phyloP scores from a whole-genome alignment of 345 rosid species.

The Capsella bursapastoris region DNA sequence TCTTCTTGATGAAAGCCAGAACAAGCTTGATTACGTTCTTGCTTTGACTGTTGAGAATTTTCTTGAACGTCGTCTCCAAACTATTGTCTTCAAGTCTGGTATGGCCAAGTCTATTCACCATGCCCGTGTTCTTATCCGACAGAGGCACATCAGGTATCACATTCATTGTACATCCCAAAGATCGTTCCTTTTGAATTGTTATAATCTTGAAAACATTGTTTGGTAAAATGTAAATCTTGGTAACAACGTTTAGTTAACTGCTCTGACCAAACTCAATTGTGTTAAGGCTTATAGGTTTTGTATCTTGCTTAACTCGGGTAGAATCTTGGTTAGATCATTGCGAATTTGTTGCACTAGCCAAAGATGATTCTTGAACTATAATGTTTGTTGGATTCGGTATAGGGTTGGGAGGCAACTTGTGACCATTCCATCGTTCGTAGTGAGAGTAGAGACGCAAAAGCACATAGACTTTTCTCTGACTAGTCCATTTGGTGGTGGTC shows the following conservation, averaged over 20 bases:
- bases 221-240: not conserved
- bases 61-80: conserved; percentile 53
- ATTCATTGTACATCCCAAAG: not conserved
- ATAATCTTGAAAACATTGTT: not conserved
- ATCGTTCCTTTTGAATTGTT: not conserved
- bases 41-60: conserved; percentile 62
- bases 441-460: conserved; percentile 51
- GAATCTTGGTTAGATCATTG: not conserved
- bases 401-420: conserved; percentile 57
- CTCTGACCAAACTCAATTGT: not conserved
- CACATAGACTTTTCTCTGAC: conserved; percentile 52
- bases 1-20: conserved; percentile 61
- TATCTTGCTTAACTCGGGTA: not conserved
- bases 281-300: not conserved
- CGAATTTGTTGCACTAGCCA: not conserved
- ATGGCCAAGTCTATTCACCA: conserved; percentile 74
- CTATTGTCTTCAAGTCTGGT: conserved; percentile 55
- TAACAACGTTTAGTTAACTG: not conserved
- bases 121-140: conserved; percentile 65
- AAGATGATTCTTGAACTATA: conserved; percentile 3
- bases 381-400: not conserved
- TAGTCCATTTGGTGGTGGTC: conserved; percentile 54
- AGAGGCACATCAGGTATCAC: conserved; percentile 61
- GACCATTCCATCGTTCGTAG: conserved; percentile 54
- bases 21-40: conserved; percentile 68